Conservation (phyloP, 225 moss, liverwort and hornwort species). For the Sphagnum contortum region DNA sequence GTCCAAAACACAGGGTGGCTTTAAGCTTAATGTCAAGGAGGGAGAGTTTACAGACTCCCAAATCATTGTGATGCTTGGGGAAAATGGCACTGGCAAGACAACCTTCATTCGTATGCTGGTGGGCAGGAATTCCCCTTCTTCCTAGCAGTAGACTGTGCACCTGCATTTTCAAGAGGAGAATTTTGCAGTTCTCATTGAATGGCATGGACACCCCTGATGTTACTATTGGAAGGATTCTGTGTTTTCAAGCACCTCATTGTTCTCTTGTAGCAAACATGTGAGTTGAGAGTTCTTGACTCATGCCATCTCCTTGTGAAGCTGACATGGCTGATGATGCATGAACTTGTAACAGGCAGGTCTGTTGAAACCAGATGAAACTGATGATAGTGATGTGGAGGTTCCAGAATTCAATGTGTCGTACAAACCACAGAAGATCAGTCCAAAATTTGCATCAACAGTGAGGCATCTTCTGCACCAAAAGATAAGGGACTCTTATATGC, state of each 20-base stretch:
- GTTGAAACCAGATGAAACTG: slow-evolving; percentile 70
- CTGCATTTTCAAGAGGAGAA: no score
- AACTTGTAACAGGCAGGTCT: slow-evolving; percentile 60
- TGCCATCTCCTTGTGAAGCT: no score
- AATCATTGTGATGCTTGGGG: slow-evolving; percentile 97
- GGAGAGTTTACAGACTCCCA: slow-evolving; percentile 98
- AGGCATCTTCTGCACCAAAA: slow-evolving; percentile 68
- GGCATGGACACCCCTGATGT: no score
- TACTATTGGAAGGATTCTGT: no score
- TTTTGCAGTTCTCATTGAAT: no score
- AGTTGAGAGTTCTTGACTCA: no score
- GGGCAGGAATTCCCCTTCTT: slow-evolving; percentile 4
- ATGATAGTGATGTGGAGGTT: slow-evolving; percentile 58
- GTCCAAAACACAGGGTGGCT: slow-evolving; percentile 92
- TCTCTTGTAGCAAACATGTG: no score
- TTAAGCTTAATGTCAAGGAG: slow-evolving; percentile 79
- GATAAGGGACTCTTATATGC: slow-evolving; percentile 96
- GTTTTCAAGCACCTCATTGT: no score
- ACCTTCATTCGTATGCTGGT: slow-evolving; percentile 99
- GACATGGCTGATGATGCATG: no score
- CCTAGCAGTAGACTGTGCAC: neutral
- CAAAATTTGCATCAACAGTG: slow-evolving; percentile 68
- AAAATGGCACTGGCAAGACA: slow-evolving; percentile 95
- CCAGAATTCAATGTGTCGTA: slow-evolving; percentile 96
- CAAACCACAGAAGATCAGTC: slow-evolving; percentile 96